Evolutionary conservation across 805 yeast species (phyloP), one percentile per base, ranked within the genome.

Genomic region (Saturnispora zaruensis): DNA sequence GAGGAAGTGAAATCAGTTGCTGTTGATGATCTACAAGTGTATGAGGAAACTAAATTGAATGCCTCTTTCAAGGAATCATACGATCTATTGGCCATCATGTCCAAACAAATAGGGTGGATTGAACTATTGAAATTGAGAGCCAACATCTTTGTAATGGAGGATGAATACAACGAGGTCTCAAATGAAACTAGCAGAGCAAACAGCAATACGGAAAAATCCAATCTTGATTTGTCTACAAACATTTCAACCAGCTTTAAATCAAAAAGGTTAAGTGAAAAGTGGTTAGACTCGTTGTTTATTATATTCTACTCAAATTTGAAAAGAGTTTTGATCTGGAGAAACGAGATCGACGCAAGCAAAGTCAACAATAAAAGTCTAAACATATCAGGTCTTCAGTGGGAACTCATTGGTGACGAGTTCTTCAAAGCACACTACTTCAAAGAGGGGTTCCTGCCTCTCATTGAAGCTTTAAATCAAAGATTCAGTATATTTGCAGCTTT

Each of bases 31-130:
- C 54, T 76, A 14, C 66, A 75, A 44, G 70, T 81, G 8, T 66
- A 64, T 46, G 79, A 80, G 14, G 79, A 77, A 9, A 71, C 78
- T 0, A 61, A 66, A 18, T 63, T 81, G 25, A 71, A 74, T 41
- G 77, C 81, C 4, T 78, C 86, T 1, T 77, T 78, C 53, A 66
- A 68, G 28, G 67, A 67, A 48, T 87, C 86, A 1, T 91, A 87
- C 63, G 82, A 81, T 41, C 66, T 89, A 50, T 66, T 91, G 50
- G 80, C 95, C 4, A 71, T 79, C 7, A 75, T 93, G 55, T 79
- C 82, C 3, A 75, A 82, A 18, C 67, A 73, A 23, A 70, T 82
- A 38, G 96, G 96, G 4, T 91, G 99, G 99, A 87, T 87, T 57
- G 77, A 75, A 33, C 65, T 88, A 33, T 72, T 90, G 55, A 70